Evolutionary conservation across 1,284 basidiomycete species (phyloP).

Genomic region (Leccinum fuscescens): DNA sequence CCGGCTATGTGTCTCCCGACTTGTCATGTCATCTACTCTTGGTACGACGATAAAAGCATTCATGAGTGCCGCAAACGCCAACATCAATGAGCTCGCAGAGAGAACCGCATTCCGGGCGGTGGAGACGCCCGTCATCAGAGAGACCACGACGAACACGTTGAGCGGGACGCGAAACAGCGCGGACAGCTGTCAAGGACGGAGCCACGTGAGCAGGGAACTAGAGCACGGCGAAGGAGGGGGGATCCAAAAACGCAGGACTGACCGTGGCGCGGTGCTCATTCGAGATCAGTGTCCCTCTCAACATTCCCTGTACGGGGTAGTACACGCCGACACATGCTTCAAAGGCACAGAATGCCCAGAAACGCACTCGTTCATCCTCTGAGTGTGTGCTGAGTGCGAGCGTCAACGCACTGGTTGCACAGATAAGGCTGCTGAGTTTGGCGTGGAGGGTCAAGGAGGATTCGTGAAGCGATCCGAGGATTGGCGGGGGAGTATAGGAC

Average conservation of each 20-base stretch:
- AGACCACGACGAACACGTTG: slow-evolving; percentile 71
- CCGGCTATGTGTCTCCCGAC: slow-evolving; percentile 21
- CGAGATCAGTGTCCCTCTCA: slow-evolving; percentile 64
- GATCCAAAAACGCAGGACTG: slow-evolving; percentile 21
- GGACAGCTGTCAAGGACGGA: slow-evolving; percentile 46
- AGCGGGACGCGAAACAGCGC: slow-evolving; percentile 73
- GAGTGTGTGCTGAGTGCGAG: slow-evolving; percentile 53
- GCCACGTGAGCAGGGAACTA: not conserved
- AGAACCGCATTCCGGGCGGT: slow-evolving; percentile 63
- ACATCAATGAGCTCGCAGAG: slow-evolving; percentile 54
- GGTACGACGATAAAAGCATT: slow-evolving; percentile 49
- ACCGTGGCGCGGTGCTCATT: slow-evolving; percentile 76
- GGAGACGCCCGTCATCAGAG: slow-evolving; percentile 67
- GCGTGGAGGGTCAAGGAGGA: slow-evolving; percentile 58
- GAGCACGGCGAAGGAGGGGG: not conserved
- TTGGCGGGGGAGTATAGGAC: slow-evolving; percentile 37
- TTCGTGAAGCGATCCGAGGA: slow-evolving; percentile 30
- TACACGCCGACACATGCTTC: slow-evolving; percentile 78
- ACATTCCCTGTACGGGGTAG: slow-evolving; percentile 75
- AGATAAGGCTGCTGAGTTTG: slow-evolving; percentile 64
- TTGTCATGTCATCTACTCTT: slow-evolving; percentile 25
- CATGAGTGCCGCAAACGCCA: slow-evolving; percentile 60
- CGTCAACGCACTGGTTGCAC: slow-evolving; percentile 56
- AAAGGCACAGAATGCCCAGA: slow-evolving; percentile 72
- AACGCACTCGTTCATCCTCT: slow-evolving; percentile 48